Base-by-base conservation (phyloP, 2,329 filamentous ascomycete species). In the Periconia sp. region DNA sequence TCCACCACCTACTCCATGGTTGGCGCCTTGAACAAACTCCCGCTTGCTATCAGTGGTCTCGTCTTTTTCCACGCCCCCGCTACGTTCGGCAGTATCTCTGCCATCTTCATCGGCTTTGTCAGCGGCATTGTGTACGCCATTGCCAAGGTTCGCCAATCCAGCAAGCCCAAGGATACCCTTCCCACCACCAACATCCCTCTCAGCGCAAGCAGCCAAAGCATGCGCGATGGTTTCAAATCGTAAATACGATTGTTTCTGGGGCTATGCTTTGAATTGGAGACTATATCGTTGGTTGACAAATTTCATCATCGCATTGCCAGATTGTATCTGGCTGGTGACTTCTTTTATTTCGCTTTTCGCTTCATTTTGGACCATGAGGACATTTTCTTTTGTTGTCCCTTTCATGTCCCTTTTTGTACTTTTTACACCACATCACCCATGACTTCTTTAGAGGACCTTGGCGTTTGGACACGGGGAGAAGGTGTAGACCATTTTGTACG, bases 1-100 rank as follows among this genome's bases (percentile, higher is more conserved):
- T 97, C 92, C 17, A 99, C 94, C 9, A 99, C 94, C 2, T 99
- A 97, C 81, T 96, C 91, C 30, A 97, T 99, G 93, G 94, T 97
- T 52, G 94, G 94, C 58, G 91, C 93, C 17, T 82, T 99, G 68
- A 99, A 99, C 84, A 99, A 99, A 82, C 87, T 99, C 31, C 94
- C 94, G 41, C 92, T 99, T 64, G 94, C 94, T 51, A 75, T 99
- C 62, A 93, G 89, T 59, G 94, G 94, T 27, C 84, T 99, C 41
- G 77, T 99, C 66, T 99, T 99, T 83, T 99, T 99, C 77, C 85
- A 94, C 58, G 92, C 92, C 0, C 92, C 94, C 0, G 89, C 96
- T 64, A 97, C 94, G 0, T 84, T 97, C 57, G 92, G 91, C 64
- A 94, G 91, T 70, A 90, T 96, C 11, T 91, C 91, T 19, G 94